These are phyloP conservation scores for Acmispon strigosus DNA, from an alignment of 306 rosid species.

Conservation along the genomic window DNA sequence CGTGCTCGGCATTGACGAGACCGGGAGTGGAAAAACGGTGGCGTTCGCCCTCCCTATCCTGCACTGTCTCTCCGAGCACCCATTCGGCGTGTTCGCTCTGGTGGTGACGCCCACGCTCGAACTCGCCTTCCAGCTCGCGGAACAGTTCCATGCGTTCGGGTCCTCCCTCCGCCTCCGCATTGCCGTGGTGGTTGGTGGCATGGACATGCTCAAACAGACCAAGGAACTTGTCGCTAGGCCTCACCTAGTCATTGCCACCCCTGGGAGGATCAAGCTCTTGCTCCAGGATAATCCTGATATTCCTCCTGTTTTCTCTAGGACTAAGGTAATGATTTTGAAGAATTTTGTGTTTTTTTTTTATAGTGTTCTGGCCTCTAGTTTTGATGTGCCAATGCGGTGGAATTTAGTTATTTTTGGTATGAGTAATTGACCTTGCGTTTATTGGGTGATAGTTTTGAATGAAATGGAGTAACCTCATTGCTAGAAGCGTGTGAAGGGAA, in stretches of 20 bases:
- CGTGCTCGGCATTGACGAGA: slow-evolving; percentile 76
- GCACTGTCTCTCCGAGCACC: slow-evolving; percentile 55
- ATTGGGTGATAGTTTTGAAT: too few relatives aligned
- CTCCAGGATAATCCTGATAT: slow-evolving; percentile 64
- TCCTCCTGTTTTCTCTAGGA: slow-evolving; percentile 49
- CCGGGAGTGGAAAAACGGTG: slow-evolving; percentile 87
- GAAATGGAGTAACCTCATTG: too few relatives aligned
- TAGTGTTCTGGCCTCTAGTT: not conserved
- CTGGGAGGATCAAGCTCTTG: slow-evolving; percentile 69
- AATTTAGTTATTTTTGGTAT: not conserved
- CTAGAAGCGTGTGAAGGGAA: too few relatives aligned
- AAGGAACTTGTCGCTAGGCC: slow-evolving; percentile 59
- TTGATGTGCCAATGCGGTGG: not conserved
- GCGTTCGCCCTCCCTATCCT: slow-evolving; percentile 91
- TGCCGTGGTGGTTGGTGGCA: slow-evolving; percentile 76
- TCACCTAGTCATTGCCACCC: slow-evolving; percentile 81
- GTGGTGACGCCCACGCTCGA: slow-evolving; percentile 84
- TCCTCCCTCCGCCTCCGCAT: slow-evolving; percentile 57
- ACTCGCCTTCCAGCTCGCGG: slow-evolving; percentile 70
- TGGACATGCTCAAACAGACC: slow-evolving; percentile 63
- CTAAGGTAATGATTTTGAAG: slow-evolving; percentile 47
- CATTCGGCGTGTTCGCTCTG: slow-evolving; percentile 68
- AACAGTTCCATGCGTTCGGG: slow-evolving; percentile 77
- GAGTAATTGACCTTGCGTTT: not conserved
- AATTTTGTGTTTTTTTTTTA: not conserved